Conservation (phyloP, 2,329 filamentous ascomycete genomes). For the Fusarium anthophilum region DNA sequence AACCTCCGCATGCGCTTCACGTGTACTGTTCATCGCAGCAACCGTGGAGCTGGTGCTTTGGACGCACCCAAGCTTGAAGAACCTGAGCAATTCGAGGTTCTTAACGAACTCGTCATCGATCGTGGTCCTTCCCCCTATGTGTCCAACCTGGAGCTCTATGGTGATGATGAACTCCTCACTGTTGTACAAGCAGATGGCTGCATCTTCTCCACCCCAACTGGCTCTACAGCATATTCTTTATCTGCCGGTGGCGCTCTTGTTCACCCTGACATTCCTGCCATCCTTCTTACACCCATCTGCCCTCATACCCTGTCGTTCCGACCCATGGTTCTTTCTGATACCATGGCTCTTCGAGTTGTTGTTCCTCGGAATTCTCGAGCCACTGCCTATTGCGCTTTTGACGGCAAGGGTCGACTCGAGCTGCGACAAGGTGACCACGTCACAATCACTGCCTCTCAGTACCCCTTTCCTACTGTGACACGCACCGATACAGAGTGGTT, state of each 20-base stretch:
- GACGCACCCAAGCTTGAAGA: conserved; percentile 76
- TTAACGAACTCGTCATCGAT: conserved; percentile 98
- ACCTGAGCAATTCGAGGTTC: conserved; percentile 95
- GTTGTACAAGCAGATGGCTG: conserved; percentile 97
- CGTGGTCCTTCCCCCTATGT: conserved; percentile 96
- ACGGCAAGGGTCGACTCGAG: conserved; percentile 95
- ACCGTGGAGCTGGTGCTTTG: conserved; percentile 45
- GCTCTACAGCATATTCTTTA: conserved; percentile 93
- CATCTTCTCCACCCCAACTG: conserved; percentile 97
- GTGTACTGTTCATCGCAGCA: conserved; percentile 90
- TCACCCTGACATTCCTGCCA: conserved; percentile 95
- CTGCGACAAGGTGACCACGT: conserved; percentile 94
- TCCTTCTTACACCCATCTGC: conserved; percentile 96
- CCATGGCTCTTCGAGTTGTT: conserved; percentile 87
- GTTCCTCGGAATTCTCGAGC: conserved; percentile 87
- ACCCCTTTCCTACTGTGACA: conserved; percentile 96
- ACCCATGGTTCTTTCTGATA: conserved; percentile 97
- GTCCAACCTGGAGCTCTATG: conserved; percentile 95
- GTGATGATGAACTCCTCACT: conserved; percentile 92
- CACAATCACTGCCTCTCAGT: conserved; percentile 94
- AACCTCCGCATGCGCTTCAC: conserved; percentile 99
- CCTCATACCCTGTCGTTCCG: conserved; percentile 97
- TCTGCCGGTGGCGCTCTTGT: conserved; percentile 95
- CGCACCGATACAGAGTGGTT: conserved; percentile 95
- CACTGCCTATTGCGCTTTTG: conserved; percentile 96